A percentile compares a stretch with the other conserved stretches of the same genome.
Conservation (phyloP, 2,329 filamentous ascomycete species). For the Myriosclerotinia duriaeana region DNA sequence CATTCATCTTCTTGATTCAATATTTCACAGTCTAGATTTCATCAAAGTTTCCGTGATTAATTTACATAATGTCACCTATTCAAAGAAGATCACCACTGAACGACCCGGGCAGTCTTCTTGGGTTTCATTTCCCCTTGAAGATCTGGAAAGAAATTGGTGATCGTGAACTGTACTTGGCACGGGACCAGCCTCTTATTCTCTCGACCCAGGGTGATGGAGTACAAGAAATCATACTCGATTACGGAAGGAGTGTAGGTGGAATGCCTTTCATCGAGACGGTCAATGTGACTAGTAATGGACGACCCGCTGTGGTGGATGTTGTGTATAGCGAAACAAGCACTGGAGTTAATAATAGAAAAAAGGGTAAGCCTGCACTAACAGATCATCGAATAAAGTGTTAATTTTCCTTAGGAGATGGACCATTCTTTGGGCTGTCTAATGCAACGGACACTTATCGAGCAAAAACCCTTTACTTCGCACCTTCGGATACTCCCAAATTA, state of each 20-base stretch:
- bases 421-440: constrained; percentile 35
- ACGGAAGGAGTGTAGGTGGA: constrained; percentile 30
- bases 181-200: constrained; percentile 9
- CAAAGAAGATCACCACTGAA: constrained; percentile 14
- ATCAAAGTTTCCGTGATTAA: background rate
- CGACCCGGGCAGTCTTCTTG: constrained; percentile 2
- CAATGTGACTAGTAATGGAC: constrained; percentile 25
- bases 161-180: background rate
- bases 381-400: background rate
- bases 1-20: background rate
- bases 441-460: constrained; percentile 35
- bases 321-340: constrained; percentile 33
- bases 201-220: constrained; percentile 22
- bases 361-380: constrained; percentile 22
- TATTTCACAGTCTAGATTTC: background rate
- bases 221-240: constrained; percentile 32
- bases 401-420: constrained; percentile 31
- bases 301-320: constrained; percentile 29
- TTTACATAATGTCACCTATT: background rate
- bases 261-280: constrained; percentile 30
- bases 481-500: constrained; percentile 22
- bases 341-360: constrained; percentile 26
- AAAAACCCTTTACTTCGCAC: constrained; percentile 24
- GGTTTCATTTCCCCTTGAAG: constrained; percentile 10
- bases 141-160: constrained; percentile 15